These are phyloP conservation scores for Fraxinus sp. DNA, from an alignment of 305 asterid genomes.

Conservation along the genomic window DNA sequence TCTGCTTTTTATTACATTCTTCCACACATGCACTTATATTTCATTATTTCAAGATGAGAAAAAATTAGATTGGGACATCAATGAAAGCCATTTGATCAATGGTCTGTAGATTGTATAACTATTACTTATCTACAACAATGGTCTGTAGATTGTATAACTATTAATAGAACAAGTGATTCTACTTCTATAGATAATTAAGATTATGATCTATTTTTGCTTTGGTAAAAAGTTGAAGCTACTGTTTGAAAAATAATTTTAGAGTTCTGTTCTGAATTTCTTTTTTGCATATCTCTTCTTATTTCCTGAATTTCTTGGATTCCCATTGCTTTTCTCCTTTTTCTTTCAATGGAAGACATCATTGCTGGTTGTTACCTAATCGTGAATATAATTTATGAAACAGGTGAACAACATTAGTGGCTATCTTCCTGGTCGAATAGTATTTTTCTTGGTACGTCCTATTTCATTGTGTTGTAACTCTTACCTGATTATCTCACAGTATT, in stretches of 20 bases:
- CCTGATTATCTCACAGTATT: not conserved
- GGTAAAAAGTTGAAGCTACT: not conserved
- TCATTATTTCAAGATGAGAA: not conserved
- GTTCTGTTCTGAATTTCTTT: conserved; percentile 1
- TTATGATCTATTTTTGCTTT: not conserved
- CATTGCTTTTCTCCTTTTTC: conserved; percentile 11
- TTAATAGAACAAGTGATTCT: not conserved
- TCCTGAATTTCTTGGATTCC: not conserved
- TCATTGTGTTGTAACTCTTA: not conserved
- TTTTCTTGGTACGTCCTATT: conserved; percentile 78
- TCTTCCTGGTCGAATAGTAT: conserved; percentile 97
- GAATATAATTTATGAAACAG: conserved; percentile 44
- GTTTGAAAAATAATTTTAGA: not conserved
- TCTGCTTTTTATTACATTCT: not conserved
- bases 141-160: not conserved
- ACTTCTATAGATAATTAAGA: not conserved
- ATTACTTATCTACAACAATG: not conserved
- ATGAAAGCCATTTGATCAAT: not conserved
- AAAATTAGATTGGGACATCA: not conserved
- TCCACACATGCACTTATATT: not conserved
- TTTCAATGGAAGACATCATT: not conserved
- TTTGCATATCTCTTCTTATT: not conserved
- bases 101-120: not conserved
- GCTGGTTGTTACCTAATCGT: conserved; percentile 7
- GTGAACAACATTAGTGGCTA: conserved; percentile 98